These are phyloP conservation scores for Fusarium mangiferae DNA, from an alignment of 2,329 filamentous ascomycete genomes.

Conservation along the genomic window DNA sequence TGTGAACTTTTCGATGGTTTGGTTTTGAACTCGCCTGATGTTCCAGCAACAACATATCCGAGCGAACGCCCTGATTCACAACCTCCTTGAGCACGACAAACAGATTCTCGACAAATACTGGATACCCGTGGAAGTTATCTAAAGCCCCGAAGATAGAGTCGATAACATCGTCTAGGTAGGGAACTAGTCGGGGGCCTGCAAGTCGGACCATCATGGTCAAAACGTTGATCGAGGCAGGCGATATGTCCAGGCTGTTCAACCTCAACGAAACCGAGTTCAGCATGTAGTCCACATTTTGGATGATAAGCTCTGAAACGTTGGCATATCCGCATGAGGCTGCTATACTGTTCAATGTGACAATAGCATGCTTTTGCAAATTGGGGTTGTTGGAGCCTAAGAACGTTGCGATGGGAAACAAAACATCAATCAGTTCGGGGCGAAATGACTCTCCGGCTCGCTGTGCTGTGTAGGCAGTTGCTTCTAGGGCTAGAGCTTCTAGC, in stretches of 20 bases:
- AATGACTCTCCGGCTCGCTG: constrained; percentile 74
- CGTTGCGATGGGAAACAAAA: constrained; percentile 91
- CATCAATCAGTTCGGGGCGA: constrained; percentile 86
- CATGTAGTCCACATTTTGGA: constrained; percentile 95
- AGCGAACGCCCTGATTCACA: constrained; percentile 81
- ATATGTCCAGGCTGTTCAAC: constrained; percentile 91
- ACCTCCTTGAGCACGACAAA: constrained; percentile 86
- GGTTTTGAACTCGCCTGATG: constrained; percentile 49
- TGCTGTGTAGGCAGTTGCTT: constrained; percentile 82
- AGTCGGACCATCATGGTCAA: constrained; percentile 93
- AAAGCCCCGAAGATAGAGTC: constrained; percentile 90
- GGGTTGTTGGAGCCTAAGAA: constrained; percentile 78
- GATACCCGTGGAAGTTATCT: constrained; percentile 96
- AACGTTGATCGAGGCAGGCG: constrained; percentile 89
- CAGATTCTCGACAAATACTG: constrained; percentile 82
- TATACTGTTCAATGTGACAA: constrained; percentile 84
- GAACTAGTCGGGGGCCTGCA: constrained; percentile 82
- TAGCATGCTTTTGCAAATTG: constrained; percentile 80
- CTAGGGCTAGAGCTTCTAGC: constrained; percentile 80
- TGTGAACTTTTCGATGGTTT: constrained; percentile 56
- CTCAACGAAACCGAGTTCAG: constrained; percentile 91
- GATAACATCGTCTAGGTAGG: constrained; percentile 91
- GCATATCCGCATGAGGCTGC: constrained; percentile 78
- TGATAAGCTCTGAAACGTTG: constrained; percentile 80
- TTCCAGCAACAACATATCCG: constrained; percentile 60